Conservation (phyloP, 1,139 yeast genomes). For the Kurtzmaniella quercitrusa region DNA sequence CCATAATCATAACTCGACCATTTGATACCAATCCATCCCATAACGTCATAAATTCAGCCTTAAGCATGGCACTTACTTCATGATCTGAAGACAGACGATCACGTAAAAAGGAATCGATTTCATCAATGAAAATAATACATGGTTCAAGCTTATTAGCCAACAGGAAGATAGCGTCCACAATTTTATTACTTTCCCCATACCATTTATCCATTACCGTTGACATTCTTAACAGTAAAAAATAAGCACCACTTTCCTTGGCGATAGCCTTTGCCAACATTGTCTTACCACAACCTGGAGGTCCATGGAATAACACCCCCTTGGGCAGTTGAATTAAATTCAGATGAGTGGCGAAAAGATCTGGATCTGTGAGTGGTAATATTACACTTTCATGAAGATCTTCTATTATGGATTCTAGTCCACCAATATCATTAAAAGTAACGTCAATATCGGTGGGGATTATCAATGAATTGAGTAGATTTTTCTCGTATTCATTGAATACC, state of each 20-base stretch:
- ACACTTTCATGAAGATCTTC: constrained; percentile 87
- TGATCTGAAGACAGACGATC: constrained; percentile 85
- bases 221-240: constrained; percentile 87
- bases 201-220: constrained; percentile 95
- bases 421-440: constrained; percentile 74
- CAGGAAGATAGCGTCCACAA: constrained; percentile 89
- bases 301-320: constrained; percentile 87
- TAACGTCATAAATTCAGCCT: constrained; percentile 95
- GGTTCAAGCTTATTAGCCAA: constrained; percentile 89
- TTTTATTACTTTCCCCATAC: constrained; percentile 96
- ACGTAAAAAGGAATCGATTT: constrained; percentile 89
- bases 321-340: constrained; percentile 79
- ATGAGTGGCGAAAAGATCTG: constrained; percentile 59
- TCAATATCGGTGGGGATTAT: constrained; percentile 81
- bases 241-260: constrained; percentile 90
- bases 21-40: constrained; percentile 89
- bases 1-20: constrained; percentile 82
- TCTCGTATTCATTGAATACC: constrained; percentile 73
- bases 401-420: constrained; percentile 79
- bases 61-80: constrained; percentile 91
- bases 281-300: constrained; percentile 98
- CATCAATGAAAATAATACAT: constrained; percentile 92
- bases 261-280: constrained; percentile 96
- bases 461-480: constrained; percentile 67
- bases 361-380: constrained; percentile 78